These are phyloP conservation scores for Geotrichum candidum DNA, from an alignment of 1,139 yeast genomes.

Conservation along the genomic window DNA sequence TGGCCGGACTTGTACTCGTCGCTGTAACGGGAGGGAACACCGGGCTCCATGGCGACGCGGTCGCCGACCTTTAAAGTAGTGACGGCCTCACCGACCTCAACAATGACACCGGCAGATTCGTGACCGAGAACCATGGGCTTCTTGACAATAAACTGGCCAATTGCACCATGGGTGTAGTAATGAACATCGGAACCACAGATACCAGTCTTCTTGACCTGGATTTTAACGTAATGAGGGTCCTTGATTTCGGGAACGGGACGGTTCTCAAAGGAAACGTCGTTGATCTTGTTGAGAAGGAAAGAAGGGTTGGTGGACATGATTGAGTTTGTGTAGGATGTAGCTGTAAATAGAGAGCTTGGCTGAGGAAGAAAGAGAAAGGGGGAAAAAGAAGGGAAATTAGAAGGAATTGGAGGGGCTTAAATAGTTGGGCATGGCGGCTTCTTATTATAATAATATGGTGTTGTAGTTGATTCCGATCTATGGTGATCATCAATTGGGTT, in stretches of 20 bases:
- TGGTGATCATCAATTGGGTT: background rate
- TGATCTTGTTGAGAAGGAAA: constrained; percentile 59
- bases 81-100: constrained; percentile 60
- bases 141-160: constrained; percentile 47
- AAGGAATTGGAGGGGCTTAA: background rate
- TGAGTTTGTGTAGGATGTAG: background rate
- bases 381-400: background rate
- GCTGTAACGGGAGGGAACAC: constrained; percentile 71
- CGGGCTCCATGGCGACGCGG: constrained; percentile 67
- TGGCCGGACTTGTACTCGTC: constrained; percentile 69
- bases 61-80: constrained; percentile 38
- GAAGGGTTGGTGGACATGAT: constrained; percentile 46
- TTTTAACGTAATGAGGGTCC: constrained; percentile 64
- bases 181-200: constrained; percentile 88
- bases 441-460: background rate
- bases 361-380: background rate
- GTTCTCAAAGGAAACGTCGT: constrained; percentile 59
- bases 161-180: constrained; percentile 70
- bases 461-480: background rate
- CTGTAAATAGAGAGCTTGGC: background rate
- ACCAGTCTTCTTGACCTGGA: constrained; percentile 73
- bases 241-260: constrained; percentile 57
- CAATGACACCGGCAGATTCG: constrained; percentile 67
- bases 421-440: background rate
- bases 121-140: constrained; percentile 51